A percentile compares a stretch with the other conserved stretches of the same genome.
phyloP scores from a whole-genome alignment of 2,329 filamentous ascomycete species.

The Cercospora berteroae region DNA sequence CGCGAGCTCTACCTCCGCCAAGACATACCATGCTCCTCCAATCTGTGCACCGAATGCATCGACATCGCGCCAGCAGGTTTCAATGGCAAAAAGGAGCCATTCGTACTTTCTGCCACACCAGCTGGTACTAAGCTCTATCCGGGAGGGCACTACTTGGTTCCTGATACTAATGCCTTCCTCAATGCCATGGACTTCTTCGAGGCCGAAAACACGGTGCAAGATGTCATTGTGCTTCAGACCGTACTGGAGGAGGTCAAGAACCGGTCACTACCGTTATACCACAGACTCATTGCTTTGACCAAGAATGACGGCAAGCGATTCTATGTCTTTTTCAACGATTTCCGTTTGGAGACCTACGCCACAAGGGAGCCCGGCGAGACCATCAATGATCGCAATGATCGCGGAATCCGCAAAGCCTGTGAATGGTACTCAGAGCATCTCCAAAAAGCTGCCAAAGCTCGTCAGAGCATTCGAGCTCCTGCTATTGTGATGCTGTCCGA shows the following conservation, averaged over 20 bases:
- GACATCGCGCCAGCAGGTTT: conserved; percentile 73
- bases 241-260: conserved; percentile 96
- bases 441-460: conserved; percentile 57
- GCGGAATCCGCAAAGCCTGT: conserved; percentile 80
- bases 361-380: conserved; percentile 71
- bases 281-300: conserved; percentile 82
- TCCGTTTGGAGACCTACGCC: conserved; percentile 87
- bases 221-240: conserved; percentile 94
- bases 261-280: conserved; percentile 89
- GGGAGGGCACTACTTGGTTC: conserved; percentile 87
- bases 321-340: conserved; percentile 99
- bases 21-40: conserved; percentile 96
- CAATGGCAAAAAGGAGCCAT: conserved; percentile 71
- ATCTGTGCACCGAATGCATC: conserved; percentile 75
- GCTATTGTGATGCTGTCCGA: conserved; percentile 91
- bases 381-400: conserved; percentile 95
- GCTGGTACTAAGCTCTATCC: conserved; percentile 79
- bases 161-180: conserved; percentile 92
- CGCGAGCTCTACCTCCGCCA: conserved; percentile 92
- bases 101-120: conserved; percentile 85
- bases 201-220: conserved; percentile 84
- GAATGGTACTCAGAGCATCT: conserved; percentile 90
- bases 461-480: conserved; percentile 58
- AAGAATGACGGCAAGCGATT: conserved; percentile 97
- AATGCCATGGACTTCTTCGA: conserved; percentile 98